phyloP scores from a whole-genome alignment of 768 basidiomycete species.

The Suillus ampliporus region DNA sequence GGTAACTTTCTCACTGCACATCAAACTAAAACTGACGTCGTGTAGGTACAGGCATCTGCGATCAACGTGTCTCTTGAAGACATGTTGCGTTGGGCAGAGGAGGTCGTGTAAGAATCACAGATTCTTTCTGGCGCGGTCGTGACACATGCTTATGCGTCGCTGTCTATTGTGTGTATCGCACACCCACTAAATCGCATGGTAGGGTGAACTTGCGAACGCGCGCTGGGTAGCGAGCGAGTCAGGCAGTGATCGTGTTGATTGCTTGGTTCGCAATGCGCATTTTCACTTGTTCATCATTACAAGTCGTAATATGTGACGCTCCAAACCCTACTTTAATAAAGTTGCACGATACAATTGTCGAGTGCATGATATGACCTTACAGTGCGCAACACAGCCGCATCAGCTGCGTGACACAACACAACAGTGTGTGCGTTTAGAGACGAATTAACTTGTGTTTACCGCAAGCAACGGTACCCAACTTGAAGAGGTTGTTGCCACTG shows the following conservation, averaged over 20 bases:
- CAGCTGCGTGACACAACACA: too few species aligned
- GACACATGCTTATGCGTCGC: background rate
- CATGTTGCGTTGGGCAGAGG: constrained; percentile 65
- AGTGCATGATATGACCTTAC: too few species aligned
- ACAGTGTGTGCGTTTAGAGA: too few species aligned
- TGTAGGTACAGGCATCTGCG: background rate
- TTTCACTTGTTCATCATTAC: background rate
- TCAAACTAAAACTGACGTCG: background rate
- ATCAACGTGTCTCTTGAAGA: constrained; percentile 39
- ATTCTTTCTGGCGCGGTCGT: background rate
- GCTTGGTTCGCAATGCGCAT: background rate
- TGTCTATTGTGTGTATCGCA: too few species aligned
- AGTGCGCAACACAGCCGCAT: too few species aligned
- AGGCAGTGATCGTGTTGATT: background rate
- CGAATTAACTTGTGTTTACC: too few species aligned
- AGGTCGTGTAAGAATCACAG: constrained; percentile 30
- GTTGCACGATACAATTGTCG: too few species aligned
- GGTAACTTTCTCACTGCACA: background rate
- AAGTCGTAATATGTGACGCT: background rate
- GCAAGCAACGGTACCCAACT: too few species aligned
- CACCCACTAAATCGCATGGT: background rate
- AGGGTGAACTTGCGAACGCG: background rate
- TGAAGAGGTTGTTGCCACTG: too few species aligned
- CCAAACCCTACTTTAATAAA: too few species aligned
- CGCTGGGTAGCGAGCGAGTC: background rate